Conservation (phyloP, 1,139 yeast species). For the Geotrichum macrosporum region DNA sequence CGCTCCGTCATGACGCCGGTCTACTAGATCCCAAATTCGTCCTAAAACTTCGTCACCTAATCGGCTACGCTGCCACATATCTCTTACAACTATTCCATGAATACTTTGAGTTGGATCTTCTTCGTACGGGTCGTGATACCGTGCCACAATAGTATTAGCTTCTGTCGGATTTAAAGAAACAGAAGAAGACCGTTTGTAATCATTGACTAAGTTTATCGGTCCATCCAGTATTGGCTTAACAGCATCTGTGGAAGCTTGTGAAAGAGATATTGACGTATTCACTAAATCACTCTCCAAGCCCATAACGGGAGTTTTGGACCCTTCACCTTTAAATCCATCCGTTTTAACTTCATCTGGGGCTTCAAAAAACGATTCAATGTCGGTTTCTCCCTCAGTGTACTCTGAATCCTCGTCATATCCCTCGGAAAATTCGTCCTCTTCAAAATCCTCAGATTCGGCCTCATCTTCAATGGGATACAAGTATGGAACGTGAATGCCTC, state of each 20-base stretch:
- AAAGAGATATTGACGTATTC: no score
- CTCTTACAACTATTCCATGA: conserved; percentile 66
- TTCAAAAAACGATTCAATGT: conserved; percentile 1
- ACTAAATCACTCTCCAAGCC: no score
- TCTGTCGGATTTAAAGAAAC: conserved; percentile 7
- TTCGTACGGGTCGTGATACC: conserved; percentile 28
- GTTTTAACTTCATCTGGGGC: not conserved
- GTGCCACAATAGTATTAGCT: conserved; percentile 35
- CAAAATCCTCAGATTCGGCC: conserved; percentile 23
- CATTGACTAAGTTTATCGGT: no score
- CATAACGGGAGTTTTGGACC: no score
- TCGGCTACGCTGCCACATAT: conserved; percentile 75
- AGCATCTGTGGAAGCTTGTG: no score
- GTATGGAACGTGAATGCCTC: conserved; percentile 54
- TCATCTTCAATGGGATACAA: conserved; percentile 31
- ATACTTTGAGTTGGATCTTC: conserved; percentile 44
- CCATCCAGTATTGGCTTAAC: no score
- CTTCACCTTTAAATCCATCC: not conserved
- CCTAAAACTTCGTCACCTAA: conserved; percentile 59
- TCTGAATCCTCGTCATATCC: conserved; percentile 17
- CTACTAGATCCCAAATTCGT: conserved; percentile 77
- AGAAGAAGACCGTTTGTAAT: not conserved
- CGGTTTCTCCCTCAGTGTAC: conserved; percentile 23
- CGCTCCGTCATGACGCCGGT: conserved; percentile 69
- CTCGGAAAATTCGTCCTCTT: conserved; percentile 18